Percentiles rank a stretch among this genome's conserved stretches.
Evolutionary conservation across 192 early-diverging fungal species (phyloP).

Genomic region (Coemansia sp.): DNA sequence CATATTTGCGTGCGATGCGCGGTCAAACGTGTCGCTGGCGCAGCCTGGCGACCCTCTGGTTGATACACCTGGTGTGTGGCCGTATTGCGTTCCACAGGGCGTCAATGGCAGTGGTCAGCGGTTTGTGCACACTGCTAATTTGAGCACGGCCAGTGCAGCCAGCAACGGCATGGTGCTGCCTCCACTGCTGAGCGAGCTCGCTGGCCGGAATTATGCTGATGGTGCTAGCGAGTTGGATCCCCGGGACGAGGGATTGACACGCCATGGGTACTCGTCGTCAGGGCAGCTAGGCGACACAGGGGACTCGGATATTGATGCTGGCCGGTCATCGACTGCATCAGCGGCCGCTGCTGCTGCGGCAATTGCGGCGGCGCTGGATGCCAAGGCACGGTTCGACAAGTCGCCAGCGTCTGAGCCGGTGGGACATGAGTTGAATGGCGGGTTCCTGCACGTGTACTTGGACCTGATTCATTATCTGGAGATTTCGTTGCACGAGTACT

Average conservation of each 20-base stretch:
- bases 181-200: neutral
- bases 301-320: slow-evolving; percentile 24
- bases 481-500: slow-evolving; percentile 24
- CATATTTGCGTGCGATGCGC: slow-evolving; percentile 33
- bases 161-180: slow-evolving; percentile 16
- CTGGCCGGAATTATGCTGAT: neutral
- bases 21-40: slow-evolving; percentile 35
- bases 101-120: slow-evolving; percentile 17
- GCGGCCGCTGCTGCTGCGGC: slow-evolving; percentile 20
- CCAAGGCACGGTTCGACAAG: slow-evolving; percentile 31
- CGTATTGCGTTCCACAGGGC: slow-evolving; percentile 7
- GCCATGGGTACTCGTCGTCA: slow-evolving; percentile 12
- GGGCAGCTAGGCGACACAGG: slow-evolving; percentile 9
- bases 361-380: slow-evolving; percentile 27
- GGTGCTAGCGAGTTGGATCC: neutral
- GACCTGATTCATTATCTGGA: slow-evolving; percentile 62
- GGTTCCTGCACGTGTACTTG: slow-evolving; percentile 66
- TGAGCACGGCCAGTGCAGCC: slow-evolving; percentile 41
- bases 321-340: slow-evolving; percentile 16
- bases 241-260: neutral
- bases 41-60: slow-evolving; percentile 44
- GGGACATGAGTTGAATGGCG: slow-evolving; percentile 44
- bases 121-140: slow-evolving; percentile 30
- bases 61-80: slow-evolving; percentile 21
- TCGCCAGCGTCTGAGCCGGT: slow-evolving; percentile 4